phyloP scores from a whole-genome alignment of 169 alveolate genomes.

The Sarcocystis neurona region DNA sequence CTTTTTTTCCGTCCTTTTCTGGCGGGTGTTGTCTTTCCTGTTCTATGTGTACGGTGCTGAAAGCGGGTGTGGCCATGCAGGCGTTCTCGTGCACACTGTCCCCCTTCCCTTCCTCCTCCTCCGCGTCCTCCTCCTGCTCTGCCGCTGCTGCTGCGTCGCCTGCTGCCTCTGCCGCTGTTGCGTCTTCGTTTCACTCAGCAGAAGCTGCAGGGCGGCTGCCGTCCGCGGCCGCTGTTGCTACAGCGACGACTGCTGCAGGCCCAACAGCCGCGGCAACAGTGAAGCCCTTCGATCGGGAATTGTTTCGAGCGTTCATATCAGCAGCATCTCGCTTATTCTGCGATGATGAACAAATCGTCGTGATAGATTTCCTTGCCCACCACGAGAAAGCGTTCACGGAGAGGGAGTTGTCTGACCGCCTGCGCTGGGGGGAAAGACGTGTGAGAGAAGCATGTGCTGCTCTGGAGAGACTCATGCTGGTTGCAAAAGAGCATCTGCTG shows the following conservation, averaged over 20 bases:
- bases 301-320: constrained; percentile 48
- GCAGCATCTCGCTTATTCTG: constrained; percentile 59
- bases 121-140: neutral
- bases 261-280: neutral
- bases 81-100: neutral
- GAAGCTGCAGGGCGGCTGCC: neutral
- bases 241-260: too few species aligned
- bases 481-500: constrained; percentile 56
- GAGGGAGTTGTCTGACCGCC: constrained; percentile 52
- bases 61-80: neutral
- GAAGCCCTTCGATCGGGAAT: constrained; percentile 45
- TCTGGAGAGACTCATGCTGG: constrained; percentile 37
- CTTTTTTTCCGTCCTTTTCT: too few species aligned
- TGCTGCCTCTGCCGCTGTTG: neutral
- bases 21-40: too few species aligned
- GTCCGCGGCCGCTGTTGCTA: neutral
- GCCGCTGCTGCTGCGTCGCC: neutral
- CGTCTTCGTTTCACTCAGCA: neutral
- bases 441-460: constrained; percentile 63
- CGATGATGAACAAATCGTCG: constrained; percentile 63
- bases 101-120: neutral
- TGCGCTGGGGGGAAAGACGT: constrained; percentile 62
- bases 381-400: constrained; percentile 63
- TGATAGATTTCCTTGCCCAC: constrained; percentile 55
- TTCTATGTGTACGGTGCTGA: too few species aligned